A percentile compares a stretch with the other conserved stretches of the same genome.
These are phyloP conservation scores for Aspergillus cristatus DNA, from an alignment of 495 filamentous ascomycete genomes.

Conservation along the genomic window DNA sequence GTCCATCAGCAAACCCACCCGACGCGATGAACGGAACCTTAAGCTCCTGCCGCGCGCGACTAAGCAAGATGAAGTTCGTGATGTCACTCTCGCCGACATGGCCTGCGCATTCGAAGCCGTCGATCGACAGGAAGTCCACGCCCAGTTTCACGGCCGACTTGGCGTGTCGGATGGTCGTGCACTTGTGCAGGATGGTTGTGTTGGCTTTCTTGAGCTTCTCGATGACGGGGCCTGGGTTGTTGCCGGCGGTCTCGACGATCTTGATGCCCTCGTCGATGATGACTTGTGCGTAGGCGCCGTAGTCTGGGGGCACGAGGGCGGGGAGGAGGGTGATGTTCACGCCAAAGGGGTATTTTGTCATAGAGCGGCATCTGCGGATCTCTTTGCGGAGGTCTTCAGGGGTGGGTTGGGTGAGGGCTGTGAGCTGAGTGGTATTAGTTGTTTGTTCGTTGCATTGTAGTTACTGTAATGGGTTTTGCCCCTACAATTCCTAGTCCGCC, in stretches of 20 bases:
- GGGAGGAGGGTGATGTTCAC: conserved; percentile 96
- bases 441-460: not conserved
- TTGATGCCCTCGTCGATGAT: conserved; percentile 89
- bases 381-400: conserved; percentile 91
- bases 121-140: conserved; percentile 92
- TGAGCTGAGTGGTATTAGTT: conserved; percentile 40
- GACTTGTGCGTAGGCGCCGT: conserved; percentile 82
- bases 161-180: conserved; percentile 92
- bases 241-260: conserved; percentile 95
- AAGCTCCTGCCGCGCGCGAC: conserved; percentile 75
- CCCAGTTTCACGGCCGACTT: conserved; percentile 88
- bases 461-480: not conserved
- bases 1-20: conserved; percentile 90
- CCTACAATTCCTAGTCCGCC: conserved; percentile 78
- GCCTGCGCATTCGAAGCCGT: conserved; percentile 96
- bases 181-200: conserved; percentile 86
- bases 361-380: conserved; percentile 72
- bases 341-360: conserved; percentile 86
- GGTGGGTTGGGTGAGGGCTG: conserved; percentile 87
- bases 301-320: conserved; percentile 81
- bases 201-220: conserved; percentile 72
- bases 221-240: conserved; percentile 88
- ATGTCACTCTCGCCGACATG: conserved; percentile 95
- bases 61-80: conserved; percentile 92
- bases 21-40: conserved; percentile 89